Percentiles rank a stretch among this genome's conserved stretches.
These are phyloP conservation scores for Colletotrichum lindemuthianum DNA, from an alignment of 2,329 filamentous ascomycete genomes.

Conservation along the genomic window DNA sequence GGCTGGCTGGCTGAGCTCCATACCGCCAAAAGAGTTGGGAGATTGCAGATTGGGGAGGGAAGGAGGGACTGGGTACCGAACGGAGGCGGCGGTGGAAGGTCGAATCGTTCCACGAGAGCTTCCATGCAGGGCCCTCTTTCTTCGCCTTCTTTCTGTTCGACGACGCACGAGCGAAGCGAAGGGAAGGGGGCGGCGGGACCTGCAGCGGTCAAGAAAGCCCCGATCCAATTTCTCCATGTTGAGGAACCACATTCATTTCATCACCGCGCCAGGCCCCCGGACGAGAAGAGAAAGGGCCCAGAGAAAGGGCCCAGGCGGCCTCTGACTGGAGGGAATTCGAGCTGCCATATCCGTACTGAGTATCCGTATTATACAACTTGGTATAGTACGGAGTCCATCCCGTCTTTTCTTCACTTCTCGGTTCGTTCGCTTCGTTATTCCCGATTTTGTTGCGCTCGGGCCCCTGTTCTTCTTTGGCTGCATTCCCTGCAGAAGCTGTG, in stretches of 20 bases:
- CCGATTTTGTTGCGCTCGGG: slow-evolving; percentile 6
- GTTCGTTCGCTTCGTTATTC: slow-evolving; percentile 23
- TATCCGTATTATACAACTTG: no score
- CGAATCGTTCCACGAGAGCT: slow-evolving; percentile 31
- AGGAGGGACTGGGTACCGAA: slow-evolving; percentile 1
- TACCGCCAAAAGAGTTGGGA: background rate
- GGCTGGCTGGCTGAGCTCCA: background rate
- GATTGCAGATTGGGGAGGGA: slow-evolving; percentile 5
- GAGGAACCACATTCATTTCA: background rate
- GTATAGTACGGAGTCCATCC: background rate
- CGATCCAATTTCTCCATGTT: slow-evolving; percentile 28
- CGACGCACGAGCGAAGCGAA: no score
- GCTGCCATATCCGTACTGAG: background rate
- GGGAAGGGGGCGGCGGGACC: background rate
- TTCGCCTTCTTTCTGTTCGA: no score
- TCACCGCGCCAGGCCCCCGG: no score
- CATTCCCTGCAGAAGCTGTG: background rate
- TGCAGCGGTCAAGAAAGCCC: background rate
- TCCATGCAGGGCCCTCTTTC: slow-evolving; percentile 22
- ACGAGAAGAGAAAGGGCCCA: background rate
- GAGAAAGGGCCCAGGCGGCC: background rate
- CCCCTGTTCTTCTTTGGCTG: background rate
- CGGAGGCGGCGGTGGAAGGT: slow-evolving; percentile 12
- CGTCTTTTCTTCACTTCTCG: background rate
- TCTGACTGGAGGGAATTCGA: no score